Evolutionary conservation across 257 asterid genomes (phyloP), one percentile per base, ranked within the genome.

Genomic region (Solanum peruvianum): DNA sequence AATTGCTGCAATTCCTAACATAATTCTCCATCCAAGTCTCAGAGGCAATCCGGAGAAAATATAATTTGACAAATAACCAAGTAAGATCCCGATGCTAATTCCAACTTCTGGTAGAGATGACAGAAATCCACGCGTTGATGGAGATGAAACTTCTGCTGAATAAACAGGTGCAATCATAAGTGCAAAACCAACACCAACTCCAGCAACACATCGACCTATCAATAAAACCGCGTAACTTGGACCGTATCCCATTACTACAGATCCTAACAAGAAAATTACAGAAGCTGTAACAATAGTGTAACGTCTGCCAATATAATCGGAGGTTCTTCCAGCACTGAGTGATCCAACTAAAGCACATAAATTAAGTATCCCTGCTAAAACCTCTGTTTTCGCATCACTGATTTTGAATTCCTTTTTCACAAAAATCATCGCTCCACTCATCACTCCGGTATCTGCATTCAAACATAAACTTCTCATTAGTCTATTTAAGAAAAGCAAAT

Each of bases 81-180:
- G 90, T 56, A 95, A 70, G 11, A 95, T 91, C 2, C 98, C 98
- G 3, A 82, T 21, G 31, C 95, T 93, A 77, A 95, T 95, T 33
- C 98, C 98, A 20, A 95, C 69, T 85, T 95, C 98, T 5, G 98
- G 98, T 11, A 95, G 76, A 2, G 98, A 93, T 0, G 98, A 86
- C 3, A 95, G 83, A 45, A 93, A 91, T 4, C 98, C 98, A 41
- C 98, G 95, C 29, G 90, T 87, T 18, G 88, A 82, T 0, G 98
- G 95, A 2, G 98, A 86, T 6, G 98, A 94, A 4, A 95, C 87
- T 77, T 95, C 98, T 16, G 97, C 98, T 0, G 97, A 92, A 69
- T 95, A 95, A 13, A 95, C 98, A 1, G 98, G 98, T 0, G 98
- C 98, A 6, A 95, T 94, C 98, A 95, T 95, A 6, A 95, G 95